These are phyloP conservation scores for Rosa persica DNA, from an alignment of 306 rosid species.

Conservation along the genomic window DNA sequence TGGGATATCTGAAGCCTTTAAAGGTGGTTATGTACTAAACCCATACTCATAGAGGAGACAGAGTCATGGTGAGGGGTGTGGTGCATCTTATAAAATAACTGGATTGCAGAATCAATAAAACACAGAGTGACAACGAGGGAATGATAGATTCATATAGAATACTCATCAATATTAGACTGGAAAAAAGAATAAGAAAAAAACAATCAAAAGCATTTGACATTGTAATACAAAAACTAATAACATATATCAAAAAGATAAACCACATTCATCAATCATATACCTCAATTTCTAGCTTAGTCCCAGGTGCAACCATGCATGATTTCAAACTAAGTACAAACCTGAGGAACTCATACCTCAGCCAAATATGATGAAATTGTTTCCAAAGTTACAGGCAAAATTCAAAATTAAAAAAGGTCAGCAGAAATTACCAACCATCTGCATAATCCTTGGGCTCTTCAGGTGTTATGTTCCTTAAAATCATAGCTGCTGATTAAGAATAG, in stretches of 20 bases:
- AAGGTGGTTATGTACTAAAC: neutral
- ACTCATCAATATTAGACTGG: neutral
- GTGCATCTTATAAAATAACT: neutral
- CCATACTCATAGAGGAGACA: neutral
- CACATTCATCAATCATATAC: neutral
- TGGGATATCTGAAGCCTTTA: neutral
- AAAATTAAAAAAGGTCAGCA: neutral
- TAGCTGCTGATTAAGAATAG: slow-evolving; percentile 75
- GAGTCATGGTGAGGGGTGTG: neutral
- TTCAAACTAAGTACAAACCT: neutral
- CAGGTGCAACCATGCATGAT: neutral
- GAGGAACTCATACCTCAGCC: neutral
- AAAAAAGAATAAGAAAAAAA: neutral
- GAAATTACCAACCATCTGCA: neutral
- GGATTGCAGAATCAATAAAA: neutral
- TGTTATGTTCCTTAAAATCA: slow-evolving; percentile 29
- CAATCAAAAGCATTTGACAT: neutral
- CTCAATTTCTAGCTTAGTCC: neutral
- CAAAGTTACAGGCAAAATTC: neutral
- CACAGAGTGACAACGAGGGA: neutral
- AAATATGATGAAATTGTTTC: neutral
- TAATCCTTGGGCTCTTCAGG: neutral
- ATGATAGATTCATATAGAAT: neutral
- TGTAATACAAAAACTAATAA: neutral
- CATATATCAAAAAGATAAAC: neutral